Base-by-base conservation (phyloP, 768 basidiomycete genomes). In the Plicaturopsis crispa region DNA sequence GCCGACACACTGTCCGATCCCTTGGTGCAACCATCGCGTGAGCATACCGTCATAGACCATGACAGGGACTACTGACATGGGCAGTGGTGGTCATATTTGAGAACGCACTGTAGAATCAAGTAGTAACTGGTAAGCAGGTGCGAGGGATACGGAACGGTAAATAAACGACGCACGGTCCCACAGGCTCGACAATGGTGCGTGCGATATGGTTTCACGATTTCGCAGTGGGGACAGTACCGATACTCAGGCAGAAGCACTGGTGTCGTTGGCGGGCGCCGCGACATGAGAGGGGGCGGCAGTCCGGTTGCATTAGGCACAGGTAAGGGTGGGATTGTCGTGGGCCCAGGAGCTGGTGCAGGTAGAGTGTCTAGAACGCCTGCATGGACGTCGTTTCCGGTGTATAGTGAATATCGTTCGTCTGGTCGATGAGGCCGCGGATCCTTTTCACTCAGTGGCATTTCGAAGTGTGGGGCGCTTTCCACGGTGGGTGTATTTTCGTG, bases 1-100 rank as follows among this genome's bases (percentile, higher is more conserved):
- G 8, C 92, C 92, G 14, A 96, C 88, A 47, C 92, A 97, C 51
- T 91, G 87, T 8, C 92, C 92, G 37, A 97, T 81, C 92, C 91
- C 86, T 78, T 49, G 33, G 37, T 42, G 56, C 14, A 13, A n/a
- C 34, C 20, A 41, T 28, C 43, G 5, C 30, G 31, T 34, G 7
- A 10, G 17, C 22, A 17, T 38, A 40, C 7, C 6, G 17, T 35
- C 19, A 30, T 10, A 19, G 36, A 14, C 13, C 3, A 39, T 33
- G 11, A 30, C 38, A 40, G 19, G 26, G 31, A 18, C 14, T 5
- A 64, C 80, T 46, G 55, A 86, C 85, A 91, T 35, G 88, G 88
- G 60, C 88, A 92, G 52, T 92, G 89, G 59, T 92, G 88, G 52
- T 92, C 88, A 47, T 80, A 91, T 54, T 77, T 82, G 33, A 92